Evolutionary conservation across 371 early-diverging fungal genomes (phyloP), one percentile per base, ranked within the genome.

Genomic region (Mortierella sp.): DNA sequence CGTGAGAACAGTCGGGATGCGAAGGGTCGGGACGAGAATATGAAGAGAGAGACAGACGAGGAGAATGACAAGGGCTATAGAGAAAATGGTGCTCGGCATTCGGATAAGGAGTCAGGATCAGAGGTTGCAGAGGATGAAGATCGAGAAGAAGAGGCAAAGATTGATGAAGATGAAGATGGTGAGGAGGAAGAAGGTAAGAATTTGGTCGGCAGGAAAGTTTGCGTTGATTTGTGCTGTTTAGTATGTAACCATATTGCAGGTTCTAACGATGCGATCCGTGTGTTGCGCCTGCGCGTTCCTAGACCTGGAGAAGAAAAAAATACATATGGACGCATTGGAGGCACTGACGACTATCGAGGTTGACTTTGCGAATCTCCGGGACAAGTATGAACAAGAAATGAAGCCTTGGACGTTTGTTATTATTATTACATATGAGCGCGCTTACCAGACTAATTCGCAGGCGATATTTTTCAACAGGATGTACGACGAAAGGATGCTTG

Each of bases 401-500:
- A 34, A 4, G 37, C 14, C 37, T 34, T 2, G 37, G 37, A 34
- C 14, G 37, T 14, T 24, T 52, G 9, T 52, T 52, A 17, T 14
- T n/a, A n/a, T n/a, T n/a, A n/a, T n/a, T n/a, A n/a, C n/a, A n/a
- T n/a, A n/a, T n/a, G n/a, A n/a, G n/a, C n/a, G n/a, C n/a, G n/a
- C n/a, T n/a, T n/a, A n/a, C n/a, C n/a, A n/a, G n/a, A n/a, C n/a
- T n/a, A n/a, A n/a, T n/a, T n/a, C n/a, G n/a, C n/a, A n/a, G n/a
- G n/a, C n/a, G 6, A n/a, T 4, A 30, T 37, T 57, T 24, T 26
- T n/a, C n/a, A n/a, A 17, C 70, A 87, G 86, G 64, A 85, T 88
- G 85, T 88, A 87, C 32, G 81, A 86, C 48, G 88, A 88, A 53
- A 82, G 84, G 37, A 83, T 87, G 83, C 62, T 78, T 2, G 88